Conservation (phyloP, 495 filamentous ascomycete genomes). For the Mytilinidion resinicola region DNA sequence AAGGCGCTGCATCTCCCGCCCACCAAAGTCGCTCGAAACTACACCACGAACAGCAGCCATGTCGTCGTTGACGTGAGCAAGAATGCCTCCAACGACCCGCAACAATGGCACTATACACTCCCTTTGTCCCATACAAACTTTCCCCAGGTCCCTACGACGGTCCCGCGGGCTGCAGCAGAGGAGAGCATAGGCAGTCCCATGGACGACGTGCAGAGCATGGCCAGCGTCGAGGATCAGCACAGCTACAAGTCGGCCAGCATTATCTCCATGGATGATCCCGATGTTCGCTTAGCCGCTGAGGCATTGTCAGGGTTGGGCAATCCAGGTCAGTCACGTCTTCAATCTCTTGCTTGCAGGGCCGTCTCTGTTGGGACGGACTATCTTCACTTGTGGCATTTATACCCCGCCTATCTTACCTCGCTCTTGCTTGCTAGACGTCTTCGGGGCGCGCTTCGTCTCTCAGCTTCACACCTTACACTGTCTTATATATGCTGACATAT, state of each 20-base stretch:
- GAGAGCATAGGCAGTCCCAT: not conserved
- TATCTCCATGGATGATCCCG: conserved; percentile 74
- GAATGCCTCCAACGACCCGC: not conserved
- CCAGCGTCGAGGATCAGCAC: not conserved
- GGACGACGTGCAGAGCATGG: not conserved
- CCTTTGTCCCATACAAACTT: not conserved
- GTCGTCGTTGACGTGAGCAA: not conserved
- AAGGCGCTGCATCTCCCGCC: conserved; percentile 14
- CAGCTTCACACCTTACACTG: not conserved
- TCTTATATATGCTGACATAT: conserved; percentile 6
- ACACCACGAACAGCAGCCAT: not conserved
- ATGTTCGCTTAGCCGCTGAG: conserved; percentile 74
- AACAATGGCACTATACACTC: not conserved
- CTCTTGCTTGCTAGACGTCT: too few relatives aligned
- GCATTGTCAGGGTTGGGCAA: conserved; percentile 72
- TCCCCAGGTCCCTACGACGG: not conserved
- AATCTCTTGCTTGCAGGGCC: conserved; percentile 19
- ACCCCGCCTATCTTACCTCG: too few relatives aligned
- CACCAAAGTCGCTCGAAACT: not conserved
- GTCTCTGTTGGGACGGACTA: not conserved
- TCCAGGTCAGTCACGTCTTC: conserved; percentile 51
- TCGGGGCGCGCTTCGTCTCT: too few relatives aligned
- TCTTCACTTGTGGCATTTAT: too few relatives aligned
- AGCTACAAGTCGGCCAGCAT: conserved; percentile 21
- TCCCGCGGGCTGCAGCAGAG: not conserved